Base-by-base conservation (phyloP, 148 eudicot genomes). In the Chenopodium formosanum region DNA sequence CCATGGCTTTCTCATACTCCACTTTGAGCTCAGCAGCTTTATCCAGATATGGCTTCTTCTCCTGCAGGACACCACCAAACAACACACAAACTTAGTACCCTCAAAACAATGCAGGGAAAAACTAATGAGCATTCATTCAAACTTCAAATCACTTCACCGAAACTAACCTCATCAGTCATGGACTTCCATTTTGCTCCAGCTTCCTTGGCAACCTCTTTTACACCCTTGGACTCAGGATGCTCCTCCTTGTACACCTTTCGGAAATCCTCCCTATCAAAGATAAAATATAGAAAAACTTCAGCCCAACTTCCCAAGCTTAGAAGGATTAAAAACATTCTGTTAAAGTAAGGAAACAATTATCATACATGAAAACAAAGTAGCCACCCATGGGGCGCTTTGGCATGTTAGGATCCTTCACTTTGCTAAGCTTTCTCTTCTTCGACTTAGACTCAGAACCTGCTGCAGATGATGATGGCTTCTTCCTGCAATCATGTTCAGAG, bases 151-250 rank as follows among this genome's bases (percentile, higher is more conserved):
- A 16, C 34, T 14, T 3, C 16, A 71, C 37, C 7, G 63, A 16
- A 23, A 79, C 90, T 82, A 74, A 95, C 98, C 86, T 93, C 97
- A 53, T 91, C 95, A 69, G 91, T 89, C 94, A 95, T 27, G 48
- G 94, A 84, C 77, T 88, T 93, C 99, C 99, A 95, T 73, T 88
- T 94, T 81, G 87, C 94, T 77, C 97, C 98, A 83, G 92, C 97
- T 65, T 90, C 98, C 81, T 92, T 94, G 5, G 94, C 95, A 86
- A 91, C 90, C 91, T 56, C 78, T 44, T 93, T 74, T 64, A 88
- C 92, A 68, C 87, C 91, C 88, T 91, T 94, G 80, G 86, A 84
- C 19, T 89, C 94, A 27, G 97, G 97, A 79, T 95, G 88, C 34
- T 88, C 91, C 69, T 91, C 97, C 90, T 91, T 95, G 83, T 63